Conservation (phyloP, 352 stramenopile species). For the Globisporangium camurandrum region DNA sequence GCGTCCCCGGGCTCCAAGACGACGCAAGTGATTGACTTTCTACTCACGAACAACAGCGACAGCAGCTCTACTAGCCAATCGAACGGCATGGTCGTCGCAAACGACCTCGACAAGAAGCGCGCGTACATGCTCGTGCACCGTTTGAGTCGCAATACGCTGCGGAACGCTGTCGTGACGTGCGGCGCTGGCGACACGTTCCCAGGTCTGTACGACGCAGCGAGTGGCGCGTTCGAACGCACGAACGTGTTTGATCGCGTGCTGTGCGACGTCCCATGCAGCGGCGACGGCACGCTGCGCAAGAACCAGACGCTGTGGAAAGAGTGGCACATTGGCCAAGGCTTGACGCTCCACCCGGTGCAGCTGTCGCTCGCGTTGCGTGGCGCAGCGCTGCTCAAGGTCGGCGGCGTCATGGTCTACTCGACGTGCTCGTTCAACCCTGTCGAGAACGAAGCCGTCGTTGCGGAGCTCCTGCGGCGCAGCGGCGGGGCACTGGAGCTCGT, state of each 20-base stretch:
- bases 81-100: slow-evolving; percentile 90
- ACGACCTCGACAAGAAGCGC: slow-evolving; percentile 94
- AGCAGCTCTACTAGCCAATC: no score
- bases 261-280: slow-evolving; percentile 97
- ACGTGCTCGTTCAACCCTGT: slow-evolving; percentile 98
- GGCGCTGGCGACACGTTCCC: slow-evolving; percentile 92
- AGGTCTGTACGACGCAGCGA: slow-evolving; percentile 59
- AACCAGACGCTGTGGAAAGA: slow-evolving; percentile 92
- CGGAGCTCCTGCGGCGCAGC: slow-evolving; percentile 87
- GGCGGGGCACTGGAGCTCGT: slow-evolving; percentile 86
- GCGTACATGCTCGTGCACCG: slow-evolving; percentile 98
- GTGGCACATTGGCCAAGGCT: slow-evolving; percentile 89
- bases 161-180: slow-evolving; percentile 89
- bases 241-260: slow-evolving; percentile 97
- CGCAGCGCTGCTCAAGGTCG: slow-evolving; percentile 85
- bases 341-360: slow-evolving; percentile 93
- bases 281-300: slow-evolving; percentile 98
- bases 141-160: slow-evolving; percentile 75
- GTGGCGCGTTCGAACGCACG: slow-evolving; percentile 28
- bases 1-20: slow-evolving; percentile 99
- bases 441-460: slow-evolving; percentile 98
- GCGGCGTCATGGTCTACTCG: slow-evolving; percentile 92
- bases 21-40: slow-evolving; percentile 93
- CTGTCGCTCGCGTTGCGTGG: slow-evolving; percentile 89
- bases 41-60: slow-evolving; percentile 21